These are phyloP conservation scores for Botrytis tulipae DNA, from an alignment of 2,329 filamentous ascomycete genomes.

Conservation along the genomic window DNA sequence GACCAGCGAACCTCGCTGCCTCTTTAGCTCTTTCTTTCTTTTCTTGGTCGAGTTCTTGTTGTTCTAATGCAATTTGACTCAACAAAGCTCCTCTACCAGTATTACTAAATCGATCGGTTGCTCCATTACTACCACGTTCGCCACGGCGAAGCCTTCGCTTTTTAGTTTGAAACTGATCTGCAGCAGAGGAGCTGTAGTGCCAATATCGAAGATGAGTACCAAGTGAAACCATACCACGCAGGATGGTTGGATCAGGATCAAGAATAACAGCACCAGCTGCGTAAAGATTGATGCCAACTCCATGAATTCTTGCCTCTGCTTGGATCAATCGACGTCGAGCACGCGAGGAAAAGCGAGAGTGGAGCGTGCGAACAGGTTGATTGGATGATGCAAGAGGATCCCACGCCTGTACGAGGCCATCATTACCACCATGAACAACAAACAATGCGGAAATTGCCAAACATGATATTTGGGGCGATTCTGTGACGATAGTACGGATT, in stretches of 20 bases:
- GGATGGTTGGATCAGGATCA: slow-evolving; percentile 80
- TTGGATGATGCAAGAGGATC: slow-evolving; percentile 82
- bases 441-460: slow-evolving; percentile 83
- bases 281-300: slow-evolving; percentile 71
- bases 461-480: slow-evolving; percentile 82
- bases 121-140: slow-evolving; percentile 58
- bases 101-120: slow-evolving; percentile 56
- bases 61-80: slow-evolving; percentile 84
- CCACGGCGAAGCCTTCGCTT: slow-evolving; percentile 73
- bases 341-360: slow-evolving; percentile 78
- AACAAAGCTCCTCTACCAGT: slow-evolving; percentile 68
- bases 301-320: slow-evolving; percentile 64
- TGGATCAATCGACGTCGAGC: slow-evolving; percentile 73
- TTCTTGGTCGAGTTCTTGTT: slow-evolving; percentile 74
- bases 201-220: slow-evolving; percentile 88
- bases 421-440: slow-evolving; percentile 88
- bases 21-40: slow-evolving; percentile 66
- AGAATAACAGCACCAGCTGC: slow-evolving; percentile 81
- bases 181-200: slow-evolving; percentile 82
- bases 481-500: slow-evolving; percentile 80
- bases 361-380: slow-evolving; percentile 79
- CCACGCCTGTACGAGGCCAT: slow-evolving; percentile 95
- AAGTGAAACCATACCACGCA: slow-evolving; percentile 83
- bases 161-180: slow-evolving; percentile 69
- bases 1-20: slow-evolving; percentile 65